Evolutionary conservation across 129 eudicot genomes (phyloP), one percentile per base, ranked within the genome.

Genomic region (Flaveria linearis): DNA sequence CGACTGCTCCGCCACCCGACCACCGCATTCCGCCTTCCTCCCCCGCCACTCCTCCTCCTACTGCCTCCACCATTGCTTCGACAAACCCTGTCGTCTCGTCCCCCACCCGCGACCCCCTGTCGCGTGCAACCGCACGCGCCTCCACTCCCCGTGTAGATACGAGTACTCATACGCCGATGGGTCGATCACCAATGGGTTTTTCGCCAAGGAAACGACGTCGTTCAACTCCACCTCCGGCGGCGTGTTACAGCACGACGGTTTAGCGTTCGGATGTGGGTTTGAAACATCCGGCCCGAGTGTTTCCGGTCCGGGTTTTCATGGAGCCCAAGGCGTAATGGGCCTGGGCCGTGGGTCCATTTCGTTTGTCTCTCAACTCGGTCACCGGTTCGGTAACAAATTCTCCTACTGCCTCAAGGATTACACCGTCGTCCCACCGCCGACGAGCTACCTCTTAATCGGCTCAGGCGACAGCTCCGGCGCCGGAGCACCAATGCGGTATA

Each of bases 291-390:
- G 96, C 15, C 96, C 96, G 12, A 90, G 96, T 33, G 85, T 90
- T 12, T 58, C 96, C 8, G 96, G 96, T 20, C 92, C 90, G 6
- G 83, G 93, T 30, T 88, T 90, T 33, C 76, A 85, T 5, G 96
- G 96, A 0, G 91, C 91, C 18, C 85, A 87, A 56, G 96, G 96
- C 1, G 91, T 90, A 3, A 82, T 90, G 72, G 96, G 96, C 30
- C 15, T 90, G 79, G 96, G 96, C 65, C 86, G 92, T 9, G 93
- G 96, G 77, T 73, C 96, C 60, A 81, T 90, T 3, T 90, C 96
- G 0, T 76, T 90, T 49, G 73, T 87, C 7, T 82, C 91, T 4
- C 96, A 90, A 17, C 69, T 90, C 66, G 93, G 96, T 73, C 68
- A 56, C 16, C 75, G 66, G 17, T 90, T 88, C 65, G 93, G 93